A percentile compares a stretch with the other conserved stretches of the same genome.
These are phyloP conservation scores for Didymella segeticola DNA, from an alignment of 2,329 filamentous ascomycete genomes.

Conservation along the genomic window DNA sequence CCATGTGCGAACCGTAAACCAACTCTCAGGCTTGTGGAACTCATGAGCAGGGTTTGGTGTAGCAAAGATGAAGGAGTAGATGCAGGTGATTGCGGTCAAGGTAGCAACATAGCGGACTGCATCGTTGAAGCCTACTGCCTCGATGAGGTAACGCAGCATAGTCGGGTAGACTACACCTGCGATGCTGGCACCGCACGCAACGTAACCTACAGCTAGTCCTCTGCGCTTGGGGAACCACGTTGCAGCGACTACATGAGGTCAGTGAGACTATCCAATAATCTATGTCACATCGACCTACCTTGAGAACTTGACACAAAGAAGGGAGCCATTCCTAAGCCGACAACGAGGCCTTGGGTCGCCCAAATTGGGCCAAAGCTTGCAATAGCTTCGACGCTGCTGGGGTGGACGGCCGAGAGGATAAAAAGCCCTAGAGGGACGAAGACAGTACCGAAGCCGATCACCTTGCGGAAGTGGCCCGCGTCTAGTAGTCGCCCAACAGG, in stretches of 20 bases:
- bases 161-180: constrained; percentile 56
- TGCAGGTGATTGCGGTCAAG: constrained; percentile 50
- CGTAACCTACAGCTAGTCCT: constrained; percentile 58
- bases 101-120: constrained; percentile 52
- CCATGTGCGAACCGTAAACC: constrained; percentile 49
- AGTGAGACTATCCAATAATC: constrained; percentile 6
- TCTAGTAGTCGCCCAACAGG: constrained; percentile 58
- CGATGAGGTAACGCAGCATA: constrained; percentile 55
- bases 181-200: constrained; percentile 59
- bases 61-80: constrained; percentile 53
- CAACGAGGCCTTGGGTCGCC: constrained; percentile 56
- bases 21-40: constrained; percentile 50
- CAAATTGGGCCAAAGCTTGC: constrained; percentile 54
- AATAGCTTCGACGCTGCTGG: constrained; percentile 41
- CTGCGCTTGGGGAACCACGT: constrained; percentile 58
- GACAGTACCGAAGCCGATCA: constrained; percentile 52
- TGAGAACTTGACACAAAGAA: constrained; percentile 61
- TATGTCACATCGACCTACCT: constrained; percentile 43
- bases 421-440: constrained; percentile 55
- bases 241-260: constrained; percentile 51
- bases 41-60: constrained; percentile 53
- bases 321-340: constrained; percentile 59
- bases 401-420: constrained; percentile 52
- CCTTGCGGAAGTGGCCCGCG: constrained; percentile 51
- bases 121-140: constrained; percentile 53